These are phyloP conservation scores for Leccinum incarnatum DNA, from an alignment of 768 basidiomycete genomes.

Conservation along the genomic window DNA sequence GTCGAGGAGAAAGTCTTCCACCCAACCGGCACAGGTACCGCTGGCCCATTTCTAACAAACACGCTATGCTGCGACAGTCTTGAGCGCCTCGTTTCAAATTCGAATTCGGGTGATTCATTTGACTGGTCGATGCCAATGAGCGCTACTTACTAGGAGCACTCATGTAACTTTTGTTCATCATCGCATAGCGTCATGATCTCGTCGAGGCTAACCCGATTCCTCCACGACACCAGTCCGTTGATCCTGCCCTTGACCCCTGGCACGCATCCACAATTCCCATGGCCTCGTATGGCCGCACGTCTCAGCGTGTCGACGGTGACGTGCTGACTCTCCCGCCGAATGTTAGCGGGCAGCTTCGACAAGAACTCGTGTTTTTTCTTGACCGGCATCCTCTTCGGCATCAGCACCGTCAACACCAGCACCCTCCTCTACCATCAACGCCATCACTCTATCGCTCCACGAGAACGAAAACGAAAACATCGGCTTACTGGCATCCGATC, in stretches of 20 bases:
- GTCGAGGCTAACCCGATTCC: background rate
- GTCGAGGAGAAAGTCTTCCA: no score
- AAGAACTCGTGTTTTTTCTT: constrained; percentile 48
- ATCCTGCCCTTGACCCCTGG: constrained; percentile 29
- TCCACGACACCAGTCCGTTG: constrained; percentile 20
- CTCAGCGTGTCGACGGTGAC: constrained; percentile 80
- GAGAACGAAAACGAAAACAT: no score
- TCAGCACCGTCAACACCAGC: constrained; percentile 65
- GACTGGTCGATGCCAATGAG: no score
- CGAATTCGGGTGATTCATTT: no score
- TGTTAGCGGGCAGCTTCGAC: constrained; percentile 41
- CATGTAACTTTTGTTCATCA: no score
- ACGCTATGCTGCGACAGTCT: no score
- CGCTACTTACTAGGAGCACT: no score
- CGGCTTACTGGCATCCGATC: no score
- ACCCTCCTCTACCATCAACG: constrained; percentile 32
- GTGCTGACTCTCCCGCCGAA: constrained; percentile 56
- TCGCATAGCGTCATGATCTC: background rate
- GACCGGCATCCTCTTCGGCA: constrained; percentile 27
- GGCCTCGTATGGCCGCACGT: constrained; percentile 66
- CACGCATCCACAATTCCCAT: constrained; percentile 59
- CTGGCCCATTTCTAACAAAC: no score
- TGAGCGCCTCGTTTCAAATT: no score
- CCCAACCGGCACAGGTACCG: no score
- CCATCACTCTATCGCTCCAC: no score